Evolutionary conservation across 2,329 filamentous ascomycete genomes (phyloP).

Genomic region (Raffaelea deltoideospora): DNA sequence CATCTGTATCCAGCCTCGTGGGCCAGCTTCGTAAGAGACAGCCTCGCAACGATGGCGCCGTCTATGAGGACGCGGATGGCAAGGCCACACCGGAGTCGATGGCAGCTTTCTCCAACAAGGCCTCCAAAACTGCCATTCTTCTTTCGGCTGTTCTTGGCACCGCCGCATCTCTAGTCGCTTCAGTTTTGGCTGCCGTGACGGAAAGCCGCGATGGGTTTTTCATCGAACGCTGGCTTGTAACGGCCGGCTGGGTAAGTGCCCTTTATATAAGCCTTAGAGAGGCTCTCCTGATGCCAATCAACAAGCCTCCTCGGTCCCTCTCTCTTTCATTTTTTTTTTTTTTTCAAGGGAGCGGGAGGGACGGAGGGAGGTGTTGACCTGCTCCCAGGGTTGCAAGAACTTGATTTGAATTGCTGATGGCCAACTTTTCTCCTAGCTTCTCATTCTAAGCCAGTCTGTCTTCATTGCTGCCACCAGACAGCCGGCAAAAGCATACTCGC

Average conservation of each 20-base stretch:
- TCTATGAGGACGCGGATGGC: slow-evolving; percentile 57
- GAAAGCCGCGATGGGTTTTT: slow-evolving; percentile 23
- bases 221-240: slow-evolving; percentile 43
- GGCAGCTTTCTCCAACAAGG: slow-evolving; percentile 43
- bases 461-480: slow-evolving; percentile 32
- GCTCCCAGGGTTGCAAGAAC: too few relatives aligned
- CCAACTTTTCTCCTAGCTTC: slow-evolving; percentile 19
- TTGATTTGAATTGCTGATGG: background rate
- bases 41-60: slow-evolving; percentile 18
- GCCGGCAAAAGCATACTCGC: slow-evolving; percentile 34
- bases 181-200: slow-evolving; percentile 30
- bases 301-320: slow-evolving; percentile 9
- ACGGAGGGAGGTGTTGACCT: too few relatives aligned
- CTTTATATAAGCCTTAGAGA: too few relatives aligned
- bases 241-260: slow-evolving; percentile 45
- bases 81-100: slow-evolving; percentile 48
- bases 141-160: slow-evolving; percentile 38
- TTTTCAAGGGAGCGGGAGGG: too few relatives aligned
- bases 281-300: too few relatives aligned
- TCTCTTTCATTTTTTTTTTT: slow-evolving; percentile 1
- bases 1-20: slow-evolving; percentile 14
- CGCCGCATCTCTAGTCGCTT: slow-evolving; percentile 38
- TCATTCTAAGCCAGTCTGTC: slow-evolving; percentile 36
- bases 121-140: slow-evolving; percentile 39
- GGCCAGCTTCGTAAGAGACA: slow-evolving; percentile 14